Evolutionary conservation across 352 stramenopile species (phyloP).

Genomic region (Pythium pyrilobum): DNA sequence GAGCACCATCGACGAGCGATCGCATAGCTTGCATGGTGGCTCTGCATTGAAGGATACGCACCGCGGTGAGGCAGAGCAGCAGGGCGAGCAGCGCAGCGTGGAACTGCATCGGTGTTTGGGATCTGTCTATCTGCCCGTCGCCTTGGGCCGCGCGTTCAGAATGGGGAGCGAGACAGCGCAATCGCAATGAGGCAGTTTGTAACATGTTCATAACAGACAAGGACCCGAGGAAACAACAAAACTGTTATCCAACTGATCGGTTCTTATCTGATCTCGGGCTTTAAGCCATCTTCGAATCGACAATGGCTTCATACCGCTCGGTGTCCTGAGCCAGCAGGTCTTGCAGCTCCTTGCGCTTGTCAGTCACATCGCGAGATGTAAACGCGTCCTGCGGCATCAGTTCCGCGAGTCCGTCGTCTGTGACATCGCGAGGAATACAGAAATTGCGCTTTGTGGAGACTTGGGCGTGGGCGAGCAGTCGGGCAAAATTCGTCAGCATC

Average conservation of each 20-base stretch:
- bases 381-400: constrained; percentile 16
- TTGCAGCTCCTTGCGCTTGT: constrained; percentile 15
- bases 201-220: background rate
- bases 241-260: too few relatives aligned
- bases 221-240: background rate
- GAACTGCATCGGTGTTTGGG: constrained; percentile 11
- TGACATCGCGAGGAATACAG: constrained; percentile 4
- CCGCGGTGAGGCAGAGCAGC: constrained; percentile 12
- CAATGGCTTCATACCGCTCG: constrained; percentile 18
- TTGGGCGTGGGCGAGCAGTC: background rate
- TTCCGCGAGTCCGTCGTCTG: background rate
- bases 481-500: constrained; percentile 15
- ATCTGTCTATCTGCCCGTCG: background rate
- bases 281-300: background rate
- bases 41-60: background rate
- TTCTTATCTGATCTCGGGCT: constrained; percentile 3
- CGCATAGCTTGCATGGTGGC: too few relatives aligned
- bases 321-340: constrained; percentile 13
- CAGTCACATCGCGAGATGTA: constrained; percentile 1
- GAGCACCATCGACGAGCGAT: background rate
- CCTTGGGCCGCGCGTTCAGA: constrained; percentile 12
- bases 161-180: constrained; percentile 1
- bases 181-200: background rate
- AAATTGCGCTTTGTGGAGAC: background rate
- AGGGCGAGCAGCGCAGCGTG: constrained; percentile 10